These are phyloP conservation scores for Magnusiomyces ingens DNA, from an alignment of 1,139 yeast species.

Conservation along the genomic window DNA sequence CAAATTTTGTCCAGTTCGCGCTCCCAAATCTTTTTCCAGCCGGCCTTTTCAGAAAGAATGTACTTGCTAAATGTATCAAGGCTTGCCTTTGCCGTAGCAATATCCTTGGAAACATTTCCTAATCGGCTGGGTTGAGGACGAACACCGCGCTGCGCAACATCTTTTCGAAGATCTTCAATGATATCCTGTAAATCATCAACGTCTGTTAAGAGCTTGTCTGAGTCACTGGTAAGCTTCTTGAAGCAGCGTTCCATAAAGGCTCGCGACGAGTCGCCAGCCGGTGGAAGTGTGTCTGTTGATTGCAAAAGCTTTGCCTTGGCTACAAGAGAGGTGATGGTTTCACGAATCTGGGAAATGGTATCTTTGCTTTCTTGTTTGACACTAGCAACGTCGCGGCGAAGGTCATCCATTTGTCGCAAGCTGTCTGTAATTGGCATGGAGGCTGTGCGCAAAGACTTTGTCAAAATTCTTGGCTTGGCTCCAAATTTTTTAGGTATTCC, in stretches of 20 bases:
- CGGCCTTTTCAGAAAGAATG: slow-evolving; percentile 64
- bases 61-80: slow-evolving; percentile 53
- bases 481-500: not conserved
- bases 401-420: slow-evolving; percentile 30
- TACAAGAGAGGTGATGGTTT: slow-evolving; percentile 41
- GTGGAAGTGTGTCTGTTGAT: slow-evolving; percentile 30
- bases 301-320: slow-evolving; percentile 46
- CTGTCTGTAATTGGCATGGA: slow-evolving; percentile 18
- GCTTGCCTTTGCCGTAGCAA: slow-evolving; percentile 48
- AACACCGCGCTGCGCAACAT: slow-evolving; percentile 88
- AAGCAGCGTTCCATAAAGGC: slow-evolving; percentile 75
- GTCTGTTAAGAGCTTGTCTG: slow-evolving; percentile 64
- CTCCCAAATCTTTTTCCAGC: slow-evolving; percentile 93
- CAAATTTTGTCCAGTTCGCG: slow-evolving; percentile 82
- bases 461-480: not conserved
- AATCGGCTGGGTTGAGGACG: slow-evolving; percentile 73
- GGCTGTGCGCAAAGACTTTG: not conserved
- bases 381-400: slow-evolving; percentile 54
- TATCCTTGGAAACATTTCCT: slow-evolving; percentile 57
- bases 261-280: slow-evolving; percentile 47
- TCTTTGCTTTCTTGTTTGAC: slow-evolving; percentile 53
- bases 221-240: slow-evolving; percentile 62
- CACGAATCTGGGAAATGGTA: slow-evolving; percentile 41
- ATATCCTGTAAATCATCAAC: slow-evolving; percentile 91
- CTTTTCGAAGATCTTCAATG: slow-evolving; percentile 83